Evolutionary conservation across 192 early-diverging fungal species (phyloP), one percentile per base, ranked within the genome.

Genomic region (Phlyctochytrium planicorne): DNA sequence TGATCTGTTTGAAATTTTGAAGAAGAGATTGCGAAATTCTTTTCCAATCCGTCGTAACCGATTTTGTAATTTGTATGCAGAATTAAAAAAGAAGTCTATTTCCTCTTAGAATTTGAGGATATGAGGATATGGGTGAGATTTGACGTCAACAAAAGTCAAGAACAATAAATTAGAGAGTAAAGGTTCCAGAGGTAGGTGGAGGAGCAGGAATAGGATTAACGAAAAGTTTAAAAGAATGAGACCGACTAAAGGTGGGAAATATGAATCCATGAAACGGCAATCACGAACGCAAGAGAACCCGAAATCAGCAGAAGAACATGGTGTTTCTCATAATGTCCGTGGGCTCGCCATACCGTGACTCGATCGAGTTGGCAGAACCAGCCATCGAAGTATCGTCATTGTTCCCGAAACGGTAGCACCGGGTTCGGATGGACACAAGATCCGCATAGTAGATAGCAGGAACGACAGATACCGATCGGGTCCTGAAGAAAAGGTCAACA

Each of bases 361-460:
- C 40, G 40, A 20, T 47, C 40, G 10, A 20, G 10, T 47, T 6
- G 40, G 10, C 40, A 20, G 10, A 14, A 6, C 40, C 40, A 20
- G 20, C 40, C 40, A 47, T 47, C 40, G 40, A 47, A 20, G 20
- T 47, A 20, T 47, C 40, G 10, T 6, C 40, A 47, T 6, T 20
- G 40, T 47, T 20, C 10, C 40, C 40, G 10, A 14, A 6, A 6
- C 6, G 40, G 25, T 72, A 77, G 63, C 64, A 71, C 1, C 77
- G 63, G n/a, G 76, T 75, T 2, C 79, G 72, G 16, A 63, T 63
- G 2, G 82, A 80, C 14, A 83, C 72, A 14, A 80, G 52, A 62
- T 83, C 73, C 30, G 81, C 78, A 61, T 83, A 83, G 66, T 80
- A 83, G 1, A 70, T 77, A 3, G 82, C 78, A 14, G 80, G 83